Conservation (phyloP, 1,284 basidiomycete species). For the Heliocybe sulcata region DNA sequence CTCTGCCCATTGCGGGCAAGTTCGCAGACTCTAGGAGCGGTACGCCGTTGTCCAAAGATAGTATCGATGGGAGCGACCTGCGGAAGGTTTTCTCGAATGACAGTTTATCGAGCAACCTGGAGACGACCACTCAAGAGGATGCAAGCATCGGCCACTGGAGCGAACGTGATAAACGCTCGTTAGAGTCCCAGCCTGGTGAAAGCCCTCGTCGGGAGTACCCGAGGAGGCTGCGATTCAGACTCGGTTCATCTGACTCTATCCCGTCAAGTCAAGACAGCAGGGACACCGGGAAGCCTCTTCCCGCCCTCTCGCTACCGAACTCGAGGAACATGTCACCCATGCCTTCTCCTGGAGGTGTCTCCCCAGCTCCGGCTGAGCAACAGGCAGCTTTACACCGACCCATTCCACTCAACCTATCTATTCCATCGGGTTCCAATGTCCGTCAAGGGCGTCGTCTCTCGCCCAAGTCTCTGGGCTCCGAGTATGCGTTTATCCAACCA, state of each 20-base stretch:
- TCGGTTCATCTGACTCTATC: neutral
- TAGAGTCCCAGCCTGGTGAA: neutral
- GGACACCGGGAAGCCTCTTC: neutral
- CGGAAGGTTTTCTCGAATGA: neutral
- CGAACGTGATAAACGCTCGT: neutral
- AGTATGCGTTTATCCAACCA: neutral
- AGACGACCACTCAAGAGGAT: neutral
- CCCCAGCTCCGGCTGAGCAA: neutral
- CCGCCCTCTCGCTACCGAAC: neutral
- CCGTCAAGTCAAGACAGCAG: neutral
- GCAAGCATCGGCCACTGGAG: neutral
- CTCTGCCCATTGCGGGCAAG: slow-evolving; percentile 42
- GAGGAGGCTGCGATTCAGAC: neutral
- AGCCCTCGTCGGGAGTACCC: neutral
- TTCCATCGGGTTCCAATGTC: neutral
- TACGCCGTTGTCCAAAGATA: slow-evolving; percentile 8
- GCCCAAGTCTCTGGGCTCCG: neutral
- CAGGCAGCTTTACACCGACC: neutral
- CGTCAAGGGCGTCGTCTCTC: neutral
- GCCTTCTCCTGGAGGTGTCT: neutral
- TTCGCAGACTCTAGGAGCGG: slow-evolving; percentile 29
- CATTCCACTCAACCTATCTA: neutral
- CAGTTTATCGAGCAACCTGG: neutral
- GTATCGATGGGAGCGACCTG: neutral
- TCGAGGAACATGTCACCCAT: neutral